Percentiles rank a stretch among this genome's conserved stretches.
Conservation (phyloP, 2,329 filamentous ascomycete species). For the Cercospora beticola region DNA sequence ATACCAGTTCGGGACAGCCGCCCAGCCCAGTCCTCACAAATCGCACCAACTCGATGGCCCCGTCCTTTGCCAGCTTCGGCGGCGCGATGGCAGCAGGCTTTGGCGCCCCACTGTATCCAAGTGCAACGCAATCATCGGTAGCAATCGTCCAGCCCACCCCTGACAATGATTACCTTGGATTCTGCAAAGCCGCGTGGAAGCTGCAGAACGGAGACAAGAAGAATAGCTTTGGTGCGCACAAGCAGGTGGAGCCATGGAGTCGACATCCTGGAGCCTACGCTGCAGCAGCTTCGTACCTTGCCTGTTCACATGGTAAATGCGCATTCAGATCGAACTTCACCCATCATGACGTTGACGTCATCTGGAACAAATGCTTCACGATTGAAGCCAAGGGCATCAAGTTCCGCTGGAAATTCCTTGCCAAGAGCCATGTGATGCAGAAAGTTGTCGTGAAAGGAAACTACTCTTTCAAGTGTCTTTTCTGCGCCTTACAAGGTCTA, state of each 20-base stretch:
- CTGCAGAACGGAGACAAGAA: constrained; percentile 38
- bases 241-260: constrained; percentile 29
- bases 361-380: constrained; percentile 33
- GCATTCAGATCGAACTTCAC: constrained; percentile 46
- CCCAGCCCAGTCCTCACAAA: constrained; percentile 22
- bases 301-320: constrained; percentile 46
- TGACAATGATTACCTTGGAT: constrained; percentile 40
- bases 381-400: constrained; percentile 39
- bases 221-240: constrained; percentile 34
- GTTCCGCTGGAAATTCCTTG: constrained; percentile 50
- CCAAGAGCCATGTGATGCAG: constrained; percentile 47
- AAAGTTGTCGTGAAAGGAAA: constrained; percentile 33
- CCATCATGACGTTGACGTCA: constrained; percentile 29
- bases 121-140: constrained; percentile 16
- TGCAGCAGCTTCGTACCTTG: constrained; percentile 34
- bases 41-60: constrained; percentile 21
- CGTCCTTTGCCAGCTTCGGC: constrained; percentile 11
- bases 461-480: constrained; percentile 48
- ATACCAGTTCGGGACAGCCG: constrained; percentile 15
- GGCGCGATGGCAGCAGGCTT: constrained; percentile 10
- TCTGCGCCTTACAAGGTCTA: constrained; percentile 44
- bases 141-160: constrained; percentile 32
- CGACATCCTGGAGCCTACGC: constrained; percentile 28
- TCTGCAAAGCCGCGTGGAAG: constrained; percentile 51
- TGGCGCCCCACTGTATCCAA: neutral